phyloP scores from a whole-genome alignment of 345 rosid species.

The Lenwebbia sp. region DNA sequence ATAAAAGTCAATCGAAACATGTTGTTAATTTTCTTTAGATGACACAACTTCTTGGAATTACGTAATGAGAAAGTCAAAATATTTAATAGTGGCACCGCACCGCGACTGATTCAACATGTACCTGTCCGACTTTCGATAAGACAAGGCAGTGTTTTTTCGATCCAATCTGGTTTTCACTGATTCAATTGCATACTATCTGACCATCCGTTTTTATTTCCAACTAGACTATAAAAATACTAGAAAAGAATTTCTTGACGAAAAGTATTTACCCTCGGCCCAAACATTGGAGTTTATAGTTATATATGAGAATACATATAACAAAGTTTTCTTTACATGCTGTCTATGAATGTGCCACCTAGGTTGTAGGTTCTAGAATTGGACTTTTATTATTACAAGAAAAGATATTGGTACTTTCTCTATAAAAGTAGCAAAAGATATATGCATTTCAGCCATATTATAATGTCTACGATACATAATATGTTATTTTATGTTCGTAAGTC shows the following conservation, averaged over 20 bases:
- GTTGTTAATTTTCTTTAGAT: not conserved
- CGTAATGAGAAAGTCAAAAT: no score
- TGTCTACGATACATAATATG: no score
- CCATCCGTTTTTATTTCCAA: not conserved
- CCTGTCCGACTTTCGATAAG: not conserved
- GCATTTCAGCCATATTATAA: not conserved
- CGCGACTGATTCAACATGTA: not conserved
- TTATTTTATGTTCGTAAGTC: no score
- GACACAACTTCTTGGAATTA: not conserved
- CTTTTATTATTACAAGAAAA: not conserved
- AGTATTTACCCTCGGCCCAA: not conserved
- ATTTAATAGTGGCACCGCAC: not conserved
- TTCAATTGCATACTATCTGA: not conserved
- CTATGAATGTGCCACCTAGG: not conserved
- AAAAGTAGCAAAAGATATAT: not conserved
- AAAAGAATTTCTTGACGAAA: not conserved
- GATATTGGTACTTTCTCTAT: not conserved
- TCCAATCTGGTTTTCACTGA: not conserved
- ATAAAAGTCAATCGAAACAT: not conserved
- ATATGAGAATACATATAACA: not conserved
- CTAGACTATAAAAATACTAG: not conserved
- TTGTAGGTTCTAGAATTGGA: not conserved
- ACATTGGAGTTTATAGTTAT: not conserved
- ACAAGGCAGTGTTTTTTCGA: not conserved
- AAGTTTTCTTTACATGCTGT: not conserved